These are phyloP conservation scores for Lichtheimia ornata DNA, from an alignment of 371 early-diverging fungal genomes.

Conservation along the genomic window DNA sequence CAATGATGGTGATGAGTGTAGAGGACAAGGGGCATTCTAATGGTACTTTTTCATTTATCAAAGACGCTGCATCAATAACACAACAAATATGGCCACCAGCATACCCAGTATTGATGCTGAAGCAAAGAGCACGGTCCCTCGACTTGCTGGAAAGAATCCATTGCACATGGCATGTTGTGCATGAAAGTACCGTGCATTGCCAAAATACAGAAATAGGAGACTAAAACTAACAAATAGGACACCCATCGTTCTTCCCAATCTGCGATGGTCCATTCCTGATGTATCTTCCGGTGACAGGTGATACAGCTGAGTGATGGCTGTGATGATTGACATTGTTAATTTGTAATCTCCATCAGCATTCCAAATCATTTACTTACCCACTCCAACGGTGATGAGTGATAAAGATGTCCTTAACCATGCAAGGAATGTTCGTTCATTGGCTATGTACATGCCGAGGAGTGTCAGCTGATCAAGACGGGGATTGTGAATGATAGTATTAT, in stretches of 20 bases:
- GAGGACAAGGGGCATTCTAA: not conserved
- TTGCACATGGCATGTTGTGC: conserved; percentile 62
- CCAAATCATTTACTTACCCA: conserved; percentile 30
- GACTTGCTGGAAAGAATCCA: conserved; percentile 68
- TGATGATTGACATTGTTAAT: not conserved
- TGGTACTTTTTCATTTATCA: not conserved
- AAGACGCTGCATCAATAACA: conserved; percentile 12
- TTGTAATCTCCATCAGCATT: too few species aligned
- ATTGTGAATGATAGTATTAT: too few species aligned
- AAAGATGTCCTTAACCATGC: conserved; percentile 72
- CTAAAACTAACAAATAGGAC: conserved; percentile 57
- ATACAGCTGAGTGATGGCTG: conserved; percentile 68
- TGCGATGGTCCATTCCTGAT: conserved; percentile 14
- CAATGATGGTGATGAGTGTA: too few species aligned
- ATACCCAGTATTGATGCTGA: conserved; percentile 34
- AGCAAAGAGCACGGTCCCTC: conserved; percentile 51
- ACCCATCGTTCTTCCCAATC: conserved; percentile 40
- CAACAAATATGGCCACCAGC: conserved; percentile 35
- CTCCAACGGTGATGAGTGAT: conserved; percentile 69
- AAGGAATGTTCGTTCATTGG: conserved; percentile 75
- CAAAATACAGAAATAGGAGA: conserved; percentile 59
- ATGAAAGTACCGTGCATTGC: conserved; percentile 66
- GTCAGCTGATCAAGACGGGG: not conserved
- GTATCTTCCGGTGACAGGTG: conserved; percentile 35
- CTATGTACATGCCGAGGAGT: conserved; percentile 21